A percentile compares a stretch with the other conserved stretches of the same genome.
phyloP scores from a whole-genome alignment of 495 filamentous ascomycete genomes.

The Apiosordaria backusii region DNA sequence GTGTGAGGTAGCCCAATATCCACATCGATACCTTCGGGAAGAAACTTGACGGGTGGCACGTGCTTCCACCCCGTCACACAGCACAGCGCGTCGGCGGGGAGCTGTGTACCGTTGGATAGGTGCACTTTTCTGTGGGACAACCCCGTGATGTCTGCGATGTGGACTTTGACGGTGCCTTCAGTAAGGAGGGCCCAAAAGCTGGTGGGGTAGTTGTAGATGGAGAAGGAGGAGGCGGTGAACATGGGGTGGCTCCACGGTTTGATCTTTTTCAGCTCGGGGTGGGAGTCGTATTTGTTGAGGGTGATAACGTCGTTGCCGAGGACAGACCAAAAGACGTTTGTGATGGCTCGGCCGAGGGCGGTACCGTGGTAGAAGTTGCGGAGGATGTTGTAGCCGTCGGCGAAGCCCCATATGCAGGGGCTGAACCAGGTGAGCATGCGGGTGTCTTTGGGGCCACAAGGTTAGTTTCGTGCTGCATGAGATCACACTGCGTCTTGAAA shows the following conservation, averaged over 20 bases:
- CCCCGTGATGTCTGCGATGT: constrained; percentile 58
- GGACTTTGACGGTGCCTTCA: constrained; percentile 55
- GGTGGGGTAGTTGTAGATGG: constrained; percentile 67
- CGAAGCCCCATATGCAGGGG: constrained; percentile 44
- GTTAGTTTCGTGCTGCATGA: neutral
- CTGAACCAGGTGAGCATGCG: constrained; percentile 45
- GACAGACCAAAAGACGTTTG: constrained; percentile 64
- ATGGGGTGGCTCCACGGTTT: constrained; percentile 62
- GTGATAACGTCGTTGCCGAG: constrained; percentile 57
- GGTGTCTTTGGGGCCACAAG: constrained; percentile 26
- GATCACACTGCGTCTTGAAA: neutral
- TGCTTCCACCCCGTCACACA: constrained; percentile 68
- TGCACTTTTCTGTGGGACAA: constrained; percentile 50
- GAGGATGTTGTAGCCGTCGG: constrained; percentile 39
- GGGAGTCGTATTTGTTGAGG: constrained; percentile 55
- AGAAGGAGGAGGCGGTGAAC: constrained; percentile 58
- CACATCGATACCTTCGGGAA: constrained; percentile 51
- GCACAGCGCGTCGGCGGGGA: constrained; percentile 62
- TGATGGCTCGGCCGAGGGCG: constrained; percentile 61
- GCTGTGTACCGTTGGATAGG: constrained; percentile 51
- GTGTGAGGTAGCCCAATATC: constrained; percentile 46
- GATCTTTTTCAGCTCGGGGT: constrained; percentile 61
- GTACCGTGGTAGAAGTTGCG: constrained; percentile 62
- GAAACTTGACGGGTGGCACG: constrained; percentile 59
- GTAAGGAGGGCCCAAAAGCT: constrained; percentile 62